Evolutionary conservation across 108 stramenopile species (phyloP), one percentile per base, ranked within the genome.

Genomic region (Discostella stelligeroides): DNA sequence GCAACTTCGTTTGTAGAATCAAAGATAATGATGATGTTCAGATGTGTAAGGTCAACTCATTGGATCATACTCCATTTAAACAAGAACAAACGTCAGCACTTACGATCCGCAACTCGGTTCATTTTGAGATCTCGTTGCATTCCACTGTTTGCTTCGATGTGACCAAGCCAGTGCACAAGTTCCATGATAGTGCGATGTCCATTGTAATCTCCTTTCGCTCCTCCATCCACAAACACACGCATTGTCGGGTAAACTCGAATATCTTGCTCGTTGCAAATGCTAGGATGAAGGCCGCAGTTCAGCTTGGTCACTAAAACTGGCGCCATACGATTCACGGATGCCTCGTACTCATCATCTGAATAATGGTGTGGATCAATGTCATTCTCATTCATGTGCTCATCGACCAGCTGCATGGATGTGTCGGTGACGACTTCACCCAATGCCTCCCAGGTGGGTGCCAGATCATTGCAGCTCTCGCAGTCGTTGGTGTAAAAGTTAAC

Each of bases 161-260:
- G 48, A 23, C 83, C 61, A 20, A 87, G 30, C 79, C 84, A 92
- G 42, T 88, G 75, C 4, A 84, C 79, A 40, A 97, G 74, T 47
- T 88, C 86, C 50, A 84, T 66, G 0, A 95, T 82, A 23, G 96
- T 94, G 24, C 97, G 83, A 80, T 95, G 90, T 10, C 84, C 85
- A 14, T 68, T 37, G 58, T 97, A 98, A 68, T 97, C 98, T 6
- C 66, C 72, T 58, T 77, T 82, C 4, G 74, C 70, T 23, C 83
- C 37, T n/a, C 88, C 91, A 68, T 88, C 81, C 17, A 87, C 76
- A 80, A 92, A 98, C 38, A 95, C 73, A 30, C 94, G 76, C 38
- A 98, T 66, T 9, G 96, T 95, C 15, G 98, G 98, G 73, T 96
- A 98, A 8, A 86, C 95, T 49, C 83, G 80, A 58, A 98, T 84